phyloP scores from a whole-genome alignment of 2,329 filamentous ascomycete species.

The Lachnellula arida region DNA sequence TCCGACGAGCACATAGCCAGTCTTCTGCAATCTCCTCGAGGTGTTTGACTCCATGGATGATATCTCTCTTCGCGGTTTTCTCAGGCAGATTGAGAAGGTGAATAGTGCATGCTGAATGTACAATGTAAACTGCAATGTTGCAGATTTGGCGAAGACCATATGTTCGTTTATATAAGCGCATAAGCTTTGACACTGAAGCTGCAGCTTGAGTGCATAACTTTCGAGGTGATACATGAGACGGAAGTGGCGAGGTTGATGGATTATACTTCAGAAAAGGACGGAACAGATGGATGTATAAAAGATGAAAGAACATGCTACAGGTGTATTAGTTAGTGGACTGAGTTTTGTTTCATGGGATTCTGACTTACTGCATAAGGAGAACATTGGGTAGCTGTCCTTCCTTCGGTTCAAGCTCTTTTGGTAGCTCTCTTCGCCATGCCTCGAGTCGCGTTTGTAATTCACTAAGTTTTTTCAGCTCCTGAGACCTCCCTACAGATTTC shows the following conservation, averaged over 20 bases:
- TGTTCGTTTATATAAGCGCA: constrained; percentile 87
- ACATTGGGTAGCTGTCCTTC: constrained; percentile 87
- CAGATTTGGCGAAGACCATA: constrained; percentile 91
- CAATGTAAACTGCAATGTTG: constrained; percentile 94
- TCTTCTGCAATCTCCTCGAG: constrained; percentile 94
- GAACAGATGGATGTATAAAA: constrained; percentile 94
- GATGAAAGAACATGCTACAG: constrained; percentile 90
- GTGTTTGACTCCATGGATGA: constrained; percentile 85
- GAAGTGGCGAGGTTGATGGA: constrained; percentile 74
- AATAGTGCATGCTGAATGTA: constrained; percentile 90
- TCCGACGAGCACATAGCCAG: constrained; percentile 85
- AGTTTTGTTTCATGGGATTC: neutral
- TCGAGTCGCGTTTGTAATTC: constrained; percentile 88
- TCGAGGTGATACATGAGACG: constrained; percentile 80
- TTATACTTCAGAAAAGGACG: constrained; percentile 91
- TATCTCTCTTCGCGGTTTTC: constrained; percentile 83
- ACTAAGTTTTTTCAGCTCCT: constrained; percentile 86
- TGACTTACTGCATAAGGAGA: constrained; percentile 72
- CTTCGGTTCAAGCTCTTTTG: constrained; percentile 80
- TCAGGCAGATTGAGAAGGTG: constrained; percentile 91
- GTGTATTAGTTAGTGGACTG: constrained; percentile 27
- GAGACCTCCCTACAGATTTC: constrained; percentile 65
- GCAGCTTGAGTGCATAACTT: constrained; percentile 90
- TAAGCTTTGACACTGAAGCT: constrained; percentile 84
- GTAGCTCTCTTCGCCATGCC: constrained; percentile 79